phyloP scores from a whole-genome alignment of 805 yeast species.

The Clavispora carvajalis region DNA sequence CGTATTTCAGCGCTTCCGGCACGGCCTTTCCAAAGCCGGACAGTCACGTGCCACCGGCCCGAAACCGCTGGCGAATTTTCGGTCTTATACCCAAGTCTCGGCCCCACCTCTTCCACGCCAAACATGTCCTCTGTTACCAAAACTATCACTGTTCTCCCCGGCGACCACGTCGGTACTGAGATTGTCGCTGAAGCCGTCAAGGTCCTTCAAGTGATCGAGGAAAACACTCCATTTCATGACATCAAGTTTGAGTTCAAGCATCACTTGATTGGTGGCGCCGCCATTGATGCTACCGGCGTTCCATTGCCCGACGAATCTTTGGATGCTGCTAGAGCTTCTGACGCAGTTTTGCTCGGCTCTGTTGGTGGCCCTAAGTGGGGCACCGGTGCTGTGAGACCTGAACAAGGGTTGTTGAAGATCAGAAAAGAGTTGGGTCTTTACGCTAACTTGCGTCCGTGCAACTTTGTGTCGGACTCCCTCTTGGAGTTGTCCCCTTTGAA shows the following conservation, averaged over 20 bases:
- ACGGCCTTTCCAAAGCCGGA: no score
- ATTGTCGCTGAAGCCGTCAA: slow-evolving; percentile 86
- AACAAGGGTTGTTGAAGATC: slow-evolving; percentile 90
- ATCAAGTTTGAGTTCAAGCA: slow-evolving; percentile 70
- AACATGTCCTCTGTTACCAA: slow-evolving; percentile 32
- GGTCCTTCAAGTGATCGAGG: slow-evolving; percentile 75
- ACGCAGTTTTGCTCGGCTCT: slow-evolving; percentile 95
- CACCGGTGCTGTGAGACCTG: slow-evolving; percentile 93
- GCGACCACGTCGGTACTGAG: slow-evolving; percentile 96
- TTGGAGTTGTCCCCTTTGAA: slow-evolving; percentile 85
- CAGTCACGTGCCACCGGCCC: slow-evolving; percentile 5
- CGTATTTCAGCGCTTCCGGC: no score
- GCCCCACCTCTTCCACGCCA: background rate
- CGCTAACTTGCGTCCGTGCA: slow-evolving; percentile 96
- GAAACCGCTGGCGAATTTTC: slow-evolving; percentile 4
- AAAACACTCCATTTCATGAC: slow-evolving; percentile 31
- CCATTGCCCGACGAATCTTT: slow-evolving; percentile 86
- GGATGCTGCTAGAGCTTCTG: slow-evolving; percentile 76
- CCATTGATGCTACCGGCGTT: slow-evolving; percentile 92
- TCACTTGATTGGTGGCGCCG: slow-evolving; percentile 96
- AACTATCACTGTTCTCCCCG: slow-evolving; percentile 84
- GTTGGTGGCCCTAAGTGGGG: slow-evolving; percentile 99
- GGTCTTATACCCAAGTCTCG: background rate
- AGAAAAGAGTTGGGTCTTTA: slow-evolving; percentile 91
- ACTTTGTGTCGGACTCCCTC: slow-evolving; percentile 80